These are phyloP conservation scores for Leccinum disarticulatum DNA, from an alignment of 768 basidiomycete genomes.

Conservation along the genomic window DNA sequence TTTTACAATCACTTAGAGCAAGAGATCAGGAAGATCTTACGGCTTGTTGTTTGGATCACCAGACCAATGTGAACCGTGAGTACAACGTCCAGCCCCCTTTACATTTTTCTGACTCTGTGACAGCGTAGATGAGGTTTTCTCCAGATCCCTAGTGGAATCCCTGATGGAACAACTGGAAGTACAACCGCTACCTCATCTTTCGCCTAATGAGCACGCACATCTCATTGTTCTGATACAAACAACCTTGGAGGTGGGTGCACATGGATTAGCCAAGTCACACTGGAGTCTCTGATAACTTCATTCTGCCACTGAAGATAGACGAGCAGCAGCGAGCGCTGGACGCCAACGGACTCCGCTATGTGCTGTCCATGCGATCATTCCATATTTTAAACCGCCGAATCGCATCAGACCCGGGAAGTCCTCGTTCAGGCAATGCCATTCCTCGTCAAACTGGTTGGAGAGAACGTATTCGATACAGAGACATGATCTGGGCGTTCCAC, in stretches of 20 bases:
- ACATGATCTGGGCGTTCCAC: conserved; percentile 97
- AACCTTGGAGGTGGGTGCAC: conserved; percentile 68
- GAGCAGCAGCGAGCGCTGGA: conserved; percentile 90
- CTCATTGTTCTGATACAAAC: conserved; percentile 84
- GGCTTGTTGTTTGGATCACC: conserved; percentile 53
- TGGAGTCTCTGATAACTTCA: background rate
- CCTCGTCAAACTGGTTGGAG: conserved; percentile 56
- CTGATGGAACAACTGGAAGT: conserved; percentile 67
- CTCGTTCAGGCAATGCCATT: conserved; percentile 41
- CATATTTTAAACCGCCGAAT: conserved; percentile 75
- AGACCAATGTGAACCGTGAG: conserved; percentile 48
- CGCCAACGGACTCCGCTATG: conserved; percentile 87
- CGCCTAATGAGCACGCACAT: conserved; percentile 79
- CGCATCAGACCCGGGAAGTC: conserved; percentile 48
- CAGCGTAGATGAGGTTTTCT: conserved; percentile 57
- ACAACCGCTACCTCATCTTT: conserved; percentile 65
- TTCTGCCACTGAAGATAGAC: conserved; percentile 60
- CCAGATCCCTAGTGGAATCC: conserved; percentile 54
- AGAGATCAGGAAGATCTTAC: conserved; percentile 38
- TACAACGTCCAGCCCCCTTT: background rate
- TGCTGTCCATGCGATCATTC: conserved; percentile 90
- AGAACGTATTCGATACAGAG: conserved; percentile 84
- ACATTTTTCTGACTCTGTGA: conserved; percentile 3
- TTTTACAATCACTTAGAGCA: conserved; percentile 11
- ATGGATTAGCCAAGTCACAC: background rate